A percentile compares a stretch with the other conserved stretches of the same genome.
Evolutionary conservation across 768 basidiomycete genomes (phyloP).

Genomic region (Hydnomerulius pinastri): DNA sequence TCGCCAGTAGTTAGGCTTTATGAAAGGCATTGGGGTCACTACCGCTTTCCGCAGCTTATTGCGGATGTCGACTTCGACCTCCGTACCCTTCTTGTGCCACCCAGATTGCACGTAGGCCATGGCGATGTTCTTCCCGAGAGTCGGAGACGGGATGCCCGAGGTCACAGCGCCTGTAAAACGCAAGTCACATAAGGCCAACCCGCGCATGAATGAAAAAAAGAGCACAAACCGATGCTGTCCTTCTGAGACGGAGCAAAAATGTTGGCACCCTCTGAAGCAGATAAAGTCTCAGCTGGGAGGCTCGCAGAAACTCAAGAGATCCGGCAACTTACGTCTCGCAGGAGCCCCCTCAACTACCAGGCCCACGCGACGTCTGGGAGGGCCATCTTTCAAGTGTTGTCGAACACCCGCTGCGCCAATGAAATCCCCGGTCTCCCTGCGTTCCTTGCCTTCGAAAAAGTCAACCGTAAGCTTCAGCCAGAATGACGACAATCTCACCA

Average conservation of each 20-base stretch:
- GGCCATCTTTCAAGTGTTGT: constrained; percentile 78
- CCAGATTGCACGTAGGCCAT: constrained; percentile 90
- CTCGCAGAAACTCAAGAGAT: constrained; percentile 1
- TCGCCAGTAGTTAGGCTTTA: constrained; percentile 79
- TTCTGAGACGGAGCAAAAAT: constrained; percentile 58
- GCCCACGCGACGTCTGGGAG: constrained; percentile 77
- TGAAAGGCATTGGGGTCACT: constrained; percentile 86
- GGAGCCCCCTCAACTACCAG: constrained; percentile 82
- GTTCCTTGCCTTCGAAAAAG: constrained; percentile 71
- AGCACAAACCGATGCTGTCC: constrained; percentile 60
- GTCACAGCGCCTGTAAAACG: constrained; percentile 66
- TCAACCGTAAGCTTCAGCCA: not conserved
- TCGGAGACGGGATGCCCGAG: constrained; percentile 94
- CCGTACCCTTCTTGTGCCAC: constrained; percentile 88
- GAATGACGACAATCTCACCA: constrained; percentile 67
- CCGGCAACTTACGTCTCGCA: constrained; percentile 63
- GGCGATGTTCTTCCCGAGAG: constrained; percentile 87
- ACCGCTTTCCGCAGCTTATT: constrained; percentile 74
- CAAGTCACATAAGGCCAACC: not conserved
- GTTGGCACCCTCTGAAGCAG: constrained; percentile 68
- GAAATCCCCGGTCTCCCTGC: constrained; percentile 69
- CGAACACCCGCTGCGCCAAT: constrained; percentile 77
- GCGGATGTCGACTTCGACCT: constrained; percentile 82
- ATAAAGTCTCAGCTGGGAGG: constrained; percentile 1
- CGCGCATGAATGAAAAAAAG: constrained; percentile 4